Conservation (phyloP, 371 early-diverging fungal species). For the Rhizomucor pusillus region DNA sequence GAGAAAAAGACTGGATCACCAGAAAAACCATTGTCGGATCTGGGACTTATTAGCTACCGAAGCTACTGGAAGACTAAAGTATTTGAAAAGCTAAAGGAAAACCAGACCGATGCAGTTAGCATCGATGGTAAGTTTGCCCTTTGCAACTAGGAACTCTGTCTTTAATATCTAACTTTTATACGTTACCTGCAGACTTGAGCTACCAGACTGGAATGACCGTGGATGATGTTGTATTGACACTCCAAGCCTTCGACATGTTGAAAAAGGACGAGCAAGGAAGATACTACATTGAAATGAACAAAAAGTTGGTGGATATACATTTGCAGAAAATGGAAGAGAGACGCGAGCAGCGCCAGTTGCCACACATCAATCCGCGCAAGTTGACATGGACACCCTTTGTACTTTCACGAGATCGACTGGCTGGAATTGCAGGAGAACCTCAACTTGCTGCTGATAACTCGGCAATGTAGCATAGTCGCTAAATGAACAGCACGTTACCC, state of each 20-base stretch:
- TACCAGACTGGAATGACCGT: constrained; percentile 63
- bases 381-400: constrained; percentile 68
- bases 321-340: constrained; percentile 31
- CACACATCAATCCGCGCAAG: constrained; percentile 49
- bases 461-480: no score
- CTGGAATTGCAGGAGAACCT: constrained; percentile 3
- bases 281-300: constrained; percentile 31
- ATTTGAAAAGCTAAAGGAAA: constrained; percentile 27
- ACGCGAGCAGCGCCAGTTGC: constrained; percentile 31
- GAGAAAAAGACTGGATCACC: constrained; percentile 93
- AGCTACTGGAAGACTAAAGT: constrained; percentile 78
- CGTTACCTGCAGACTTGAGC: constrained; percentile 40
- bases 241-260: constrained; percentile 59
- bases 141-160: no score
- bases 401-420: constrained; percentile 41
- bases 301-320: constrained; percentile 35
- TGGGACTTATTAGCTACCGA: constrained; percentile 92
- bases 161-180: no score
- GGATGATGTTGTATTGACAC: constrained; percentile 70
- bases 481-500: no score
- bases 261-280: constrained; percentile 3
- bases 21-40: constrained; percentile 98
- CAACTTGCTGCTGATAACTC: no score
- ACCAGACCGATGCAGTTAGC: constrained; percentile 29
- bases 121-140: constrained; percentile 36